Base-by-base conservation (phyloP, 83 land plant genomes). In the Diphasiastrum complanatum region DNA sequence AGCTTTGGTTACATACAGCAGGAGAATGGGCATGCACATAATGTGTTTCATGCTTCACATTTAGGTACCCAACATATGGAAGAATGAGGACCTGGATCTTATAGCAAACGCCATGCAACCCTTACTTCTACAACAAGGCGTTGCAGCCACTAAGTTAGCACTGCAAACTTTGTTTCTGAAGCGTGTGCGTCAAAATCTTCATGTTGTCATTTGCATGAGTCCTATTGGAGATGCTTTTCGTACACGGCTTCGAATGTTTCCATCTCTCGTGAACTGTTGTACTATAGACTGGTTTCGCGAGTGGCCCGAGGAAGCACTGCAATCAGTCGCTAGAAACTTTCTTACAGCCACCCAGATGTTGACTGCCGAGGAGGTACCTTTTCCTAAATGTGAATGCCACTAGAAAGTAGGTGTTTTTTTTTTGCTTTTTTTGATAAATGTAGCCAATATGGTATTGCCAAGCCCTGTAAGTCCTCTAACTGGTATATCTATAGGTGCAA, bases 211-310 rank as follows among this genome's bases (percentile, higher is more conserved):
- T 29, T 61, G 61, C 32, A 74, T 74, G 77, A 74, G 77, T 33
- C 77, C 77, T 1, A 74, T 74, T 61, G 77, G 77, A n/a, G 77
- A 74, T 61, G 77, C 72, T 6, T 69, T 74, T 30, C 77, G 77
- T 0, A 74, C 77, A 31, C 50, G 77, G 51, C 52, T 74, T 32
- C 77, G 77, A 6, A 74, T 74, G 77, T 74, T 74, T 46, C 77
- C 77, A 20, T 74, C 77, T 27, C 77, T 74, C 61, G 77, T 74
- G 14, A 74, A 74, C 52, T 74, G 77, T 46, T 74, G 77, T 54
- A 74, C 77, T 2, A 74, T 74, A 45, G 72, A 74, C 50, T 74
- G 77, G 77, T 74, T 74, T 26, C 73, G 58, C 37, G 77, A 74
- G 41, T 74, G 77, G 77, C 77, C 77, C n/a, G 66, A 74, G 47